Evolutionary conservation across 495 filamentous ascomycete species (phyloP).

Genomic region (Trichoderma asperelloides): DNA sequence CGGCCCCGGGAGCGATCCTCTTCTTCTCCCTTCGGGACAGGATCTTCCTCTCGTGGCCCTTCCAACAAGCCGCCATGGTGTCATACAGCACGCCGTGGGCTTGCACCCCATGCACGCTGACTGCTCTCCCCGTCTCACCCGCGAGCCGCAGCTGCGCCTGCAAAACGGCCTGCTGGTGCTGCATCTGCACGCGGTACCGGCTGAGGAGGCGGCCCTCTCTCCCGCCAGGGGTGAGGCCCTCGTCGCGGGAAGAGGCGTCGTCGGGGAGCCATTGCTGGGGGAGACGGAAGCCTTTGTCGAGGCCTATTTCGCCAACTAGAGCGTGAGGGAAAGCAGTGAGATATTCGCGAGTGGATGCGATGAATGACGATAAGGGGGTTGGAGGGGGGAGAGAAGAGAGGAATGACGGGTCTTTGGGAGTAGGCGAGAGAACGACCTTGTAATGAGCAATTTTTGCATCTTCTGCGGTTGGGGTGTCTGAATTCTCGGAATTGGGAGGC

Average conservation of each 20-base stretch:
- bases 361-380: constrained; percentile 53
- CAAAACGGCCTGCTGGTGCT: constrained; percentile 70
- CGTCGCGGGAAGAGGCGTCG: constrained; percentile 29
- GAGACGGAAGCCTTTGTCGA: constrained; percentile 80
- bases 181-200: constrained; percentile 62
- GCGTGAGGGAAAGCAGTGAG: constrained; percentile 57
- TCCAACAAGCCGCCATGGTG: constrained; percentile 65
- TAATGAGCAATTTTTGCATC: constrained; percentile 63
- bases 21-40: constrained; percentile 52
- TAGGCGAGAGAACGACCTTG: constrained; percentile 51
- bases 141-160: constrained; percentile 79
- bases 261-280: constrained; percentile 50
- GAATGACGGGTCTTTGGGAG: constrained; percentile 45
- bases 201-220: constrained; percentile 69
- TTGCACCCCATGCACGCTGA: constrained; percentile 86
- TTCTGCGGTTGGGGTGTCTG: neutral
- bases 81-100: constrained; percentile 79
- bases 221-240: constrained; percentile 63
- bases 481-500: constrained; percentile 18
- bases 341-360: constrained; percentile 54
- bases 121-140: constrained; percentile 68
- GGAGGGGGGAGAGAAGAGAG: constrained; percentile 62
- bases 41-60: constrained; percentile 65
- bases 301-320: constrained; percentile 79
- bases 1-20: constrained; percentile 27